Conservation (phyloP, 768 basidiomycete genomes). For the Calvatia gigantea region DNA sequence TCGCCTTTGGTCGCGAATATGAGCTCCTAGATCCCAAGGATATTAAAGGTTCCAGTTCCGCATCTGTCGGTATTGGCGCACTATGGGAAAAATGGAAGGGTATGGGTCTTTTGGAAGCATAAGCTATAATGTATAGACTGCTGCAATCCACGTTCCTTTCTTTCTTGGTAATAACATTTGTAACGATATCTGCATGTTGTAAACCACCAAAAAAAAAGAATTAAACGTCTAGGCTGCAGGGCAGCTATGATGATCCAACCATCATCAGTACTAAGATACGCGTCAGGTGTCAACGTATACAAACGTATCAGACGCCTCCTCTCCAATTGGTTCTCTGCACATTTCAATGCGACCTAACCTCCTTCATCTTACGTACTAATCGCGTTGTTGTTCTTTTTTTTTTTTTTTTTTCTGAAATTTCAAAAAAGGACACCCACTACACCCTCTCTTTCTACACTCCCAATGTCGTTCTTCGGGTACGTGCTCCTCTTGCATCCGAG, state of each 20-base stretch:
- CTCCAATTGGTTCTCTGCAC: not conserved
- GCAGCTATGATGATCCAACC: not conserved
- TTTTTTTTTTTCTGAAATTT: too few relatives aligned
- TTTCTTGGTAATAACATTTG: not conserved
- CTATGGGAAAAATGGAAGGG: constrained; percentile 90
- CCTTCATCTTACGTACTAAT: not conserved
- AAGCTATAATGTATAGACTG: constrained; percentile 9
- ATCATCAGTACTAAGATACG: too few relatives aligned
- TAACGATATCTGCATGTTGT: not conserved
- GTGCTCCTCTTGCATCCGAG: constrained; percentile 23
- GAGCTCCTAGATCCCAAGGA: constrained; percentile 91
- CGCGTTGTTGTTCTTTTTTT: too few relatives aligned
- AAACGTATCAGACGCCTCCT: too few relatives aligned
- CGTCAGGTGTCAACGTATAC: constrained; percentile 1
- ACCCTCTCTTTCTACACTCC: constrained; percentile 14
- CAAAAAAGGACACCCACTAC: too few relatives aligned
- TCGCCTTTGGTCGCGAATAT: constrained; percentile 95
- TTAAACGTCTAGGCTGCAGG: not conserved
- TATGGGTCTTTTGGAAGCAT: constrained; percentile 74
- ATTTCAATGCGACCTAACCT: not conserved
- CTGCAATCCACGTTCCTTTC: not conserved
- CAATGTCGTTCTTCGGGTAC: constrained; percentile 83
- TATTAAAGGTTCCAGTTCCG: constrained; percentile 62
- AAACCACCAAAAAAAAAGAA: not conserved
- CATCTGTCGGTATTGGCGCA: constrained; percentile 69